Conservation (phyloP, 116 monocot species). For the Dioscorea cayenensis region DNA sequence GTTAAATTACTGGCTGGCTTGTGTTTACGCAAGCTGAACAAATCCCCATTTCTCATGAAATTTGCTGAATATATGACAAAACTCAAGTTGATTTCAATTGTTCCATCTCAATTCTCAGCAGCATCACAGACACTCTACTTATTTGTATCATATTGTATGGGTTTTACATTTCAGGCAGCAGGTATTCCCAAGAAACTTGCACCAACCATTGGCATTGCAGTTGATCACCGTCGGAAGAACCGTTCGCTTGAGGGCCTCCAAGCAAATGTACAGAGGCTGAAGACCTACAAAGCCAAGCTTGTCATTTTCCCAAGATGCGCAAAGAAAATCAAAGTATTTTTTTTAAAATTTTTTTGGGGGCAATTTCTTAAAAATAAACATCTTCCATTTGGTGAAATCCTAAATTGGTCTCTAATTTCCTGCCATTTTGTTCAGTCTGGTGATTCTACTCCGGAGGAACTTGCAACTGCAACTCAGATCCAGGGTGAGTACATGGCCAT, state of each 20-base stretch:
- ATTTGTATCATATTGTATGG: no score
- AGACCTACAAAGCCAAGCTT: constrained; percentile 48
- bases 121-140: no score
- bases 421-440: constrained; percentile 16
- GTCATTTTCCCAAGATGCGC: constrained; percentile 43
- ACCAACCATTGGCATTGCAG: constrained; percentile 54
- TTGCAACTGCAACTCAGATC: constrained; percentile 34
- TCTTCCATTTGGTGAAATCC: no score
- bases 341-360: neutral
- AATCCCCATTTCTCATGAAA: no score
- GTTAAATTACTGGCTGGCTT: no score
- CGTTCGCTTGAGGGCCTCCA: constrained; percentile 51
- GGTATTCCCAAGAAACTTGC: constrained; percentile 45
- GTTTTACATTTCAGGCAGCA: constrained; percentile 19
- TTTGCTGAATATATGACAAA: no score
- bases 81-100: no score
- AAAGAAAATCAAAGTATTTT: constrained; percentile 33
- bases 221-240: constrained; percentile 52
- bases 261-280: constrained; percentile 49
- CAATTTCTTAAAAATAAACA: no score
- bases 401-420: no score
- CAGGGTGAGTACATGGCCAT: constrained; percentile 39
- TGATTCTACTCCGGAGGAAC: constrained; percentile 29
- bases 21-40: no score
- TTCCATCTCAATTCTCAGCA: no score